Evolutionary conservation across 768 basidiomycete species (phyloP).

Genomic region (Neoboletus magnificus): DNA sequence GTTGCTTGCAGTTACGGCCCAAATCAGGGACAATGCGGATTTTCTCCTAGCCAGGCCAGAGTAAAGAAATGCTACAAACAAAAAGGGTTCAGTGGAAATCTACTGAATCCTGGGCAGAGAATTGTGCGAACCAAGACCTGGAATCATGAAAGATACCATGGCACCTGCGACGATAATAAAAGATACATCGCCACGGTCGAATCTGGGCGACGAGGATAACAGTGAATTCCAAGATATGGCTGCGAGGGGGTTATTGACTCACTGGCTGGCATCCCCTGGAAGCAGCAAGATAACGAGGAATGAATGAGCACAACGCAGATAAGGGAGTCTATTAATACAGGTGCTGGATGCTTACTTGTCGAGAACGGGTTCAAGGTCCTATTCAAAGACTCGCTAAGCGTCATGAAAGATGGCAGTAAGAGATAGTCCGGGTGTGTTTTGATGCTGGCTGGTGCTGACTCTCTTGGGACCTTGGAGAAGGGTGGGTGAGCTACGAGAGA

Average conservation of each 20-base stretch:
- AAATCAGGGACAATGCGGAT: constrained; percentile 67
- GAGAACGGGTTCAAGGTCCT: neutral
- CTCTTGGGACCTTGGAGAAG: neutral
- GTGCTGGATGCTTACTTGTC: constrained; percentile 12
- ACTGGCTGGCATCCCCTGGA: constrained; percentile 28
- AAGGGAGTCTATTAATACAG: neutral
- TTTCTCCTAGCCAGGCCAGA: constrained; percentile 71
- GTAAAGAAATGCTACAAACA: constrained; percentile 59
- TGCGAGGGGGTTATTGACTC: constrained; percentile 13
- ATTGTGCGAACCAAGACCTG: constrained; percentile 54
- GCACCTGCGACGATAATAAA: constrained; percentile 68
- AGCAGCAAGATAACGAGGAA: constrained; percentile 4
- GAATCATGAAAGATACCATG: constrained; percentile 77
- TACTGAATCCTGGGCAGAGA: neutral
- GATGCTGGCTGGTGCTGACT: neutral
- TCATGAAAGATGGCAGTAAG: constrained; percentile 6
- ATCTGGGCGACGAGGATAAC: constrained; percentile 37
- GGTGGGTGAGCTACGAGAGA: neutral
- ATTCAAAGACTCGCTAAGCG: neutral
- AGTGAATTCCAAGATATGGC: constrained; percentile 3
- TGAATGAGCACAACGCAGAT: constrained; percentile 4
- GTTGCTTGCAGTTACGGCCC: constrained; percentile 70
- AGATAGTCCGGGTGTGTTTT: neutral
- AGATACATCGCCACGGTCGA: constrained; percentile 66
- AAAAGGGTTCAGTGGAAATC: neutral